These are phyloP conservation scores for Sporisorium reilianum DNA, from an alignment of 1,284 basidiomycete species.

Conservation along the genomic window DNA sequence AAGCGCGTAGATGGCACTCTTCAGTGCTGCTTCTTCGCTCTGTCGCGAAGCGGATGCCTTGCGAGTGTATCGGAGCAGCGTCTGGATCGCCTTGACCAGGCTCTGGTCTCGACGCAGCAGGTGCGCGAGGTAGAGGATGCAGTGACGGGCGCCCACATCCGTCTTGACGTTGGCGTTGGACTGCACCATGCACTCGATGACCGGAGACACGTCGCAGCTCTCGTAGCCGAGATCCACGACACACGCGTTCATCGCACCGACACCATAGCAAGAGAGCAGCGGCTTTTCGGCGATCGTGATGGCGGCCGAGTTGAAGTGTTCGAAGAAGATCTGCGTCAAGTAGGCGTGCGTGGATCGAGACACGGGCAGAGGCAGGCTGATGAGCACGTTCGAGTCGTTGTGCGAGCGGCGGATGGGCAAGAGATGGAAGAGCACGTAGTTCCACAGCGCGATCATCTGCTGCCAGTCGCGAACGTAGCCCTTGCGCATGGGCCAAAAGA, in stretches of 20 bases:
- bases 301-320: conserved; percentile 91
- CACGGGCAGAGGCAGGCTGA: conserved; percentile 79
- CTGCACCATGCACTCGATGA: conserved; percentile 79
- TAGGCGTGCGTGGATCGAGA: conserved; percentile 80
- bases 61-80: conserved; percentile 55
- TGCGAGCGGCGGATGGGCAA: conserved; percentile 83
- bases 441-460: conserved; percentile 92
- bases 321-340: conserved; percentile 89
- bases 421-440: conserved; percentile 82
- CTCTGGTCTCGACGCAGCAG: conserved; percentile 61
- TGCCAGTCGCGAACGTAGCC: conserved; percentile 83
- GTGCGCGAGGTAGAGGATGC: conserved; percentile 63
- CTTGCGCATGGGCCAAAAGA: conserved; percentile 87
- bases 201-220: conserved; percentile 80
- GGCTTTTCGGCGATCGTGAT: conserved; percentile 86
- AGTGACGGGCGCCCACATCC: conserved; percentile 59
- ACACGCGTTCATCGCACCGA: conserved; percentile 81
- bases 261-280: conserved; percentile 84
- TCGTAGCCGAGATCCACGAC: conserved; percentile 86
- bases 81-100: conserved; percentile 54
- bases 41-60: conserved; percentile 29
- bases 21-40: conserved; percentile 32
- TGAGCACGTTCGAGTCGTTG: conserved; percentile 86
- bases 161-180: conserved; percentile 53
- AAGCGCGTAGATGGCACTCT: conserved; percentile 40